phyloP scores from a whole-genome alignment of 192 early-diverging fungal genomes.

The Mortierella hygrophila region DNA sequence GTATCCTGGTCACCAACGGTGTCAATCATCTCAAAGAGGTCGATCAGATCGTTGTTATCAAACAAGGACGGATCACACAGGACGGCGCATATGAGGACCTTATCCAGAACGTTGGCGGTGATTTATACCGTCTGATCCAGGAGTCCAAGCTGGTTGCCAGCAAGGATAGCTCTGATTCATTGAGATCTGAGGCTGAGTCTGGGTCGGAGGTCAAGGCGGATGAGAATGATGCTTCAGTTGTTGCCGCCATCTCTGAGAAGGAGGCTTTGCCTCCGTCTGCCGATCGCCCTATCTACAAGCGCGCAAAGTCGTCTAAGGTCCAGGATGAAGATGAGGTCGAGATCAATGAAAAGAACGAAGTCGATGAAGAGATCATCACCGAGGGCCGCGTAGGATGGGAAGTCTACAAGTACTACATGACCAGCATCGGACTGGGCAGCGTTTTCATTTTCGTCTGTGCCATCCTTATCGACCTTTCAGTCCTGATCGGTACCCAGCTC shows the following conservation, averaged over 20 bases:
- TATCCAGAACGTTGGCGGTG: slow-evolving; percentile 65
- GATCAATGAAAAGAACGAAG: slow-evolving; percentile 28
- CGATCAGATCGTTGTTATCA: slow-evolving; percentile 79
- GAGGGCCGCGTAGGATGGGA: slow-evolving; percentile 32
- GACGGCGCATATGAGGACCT: slow-evolving; percentile 73
- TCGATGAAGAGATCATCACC: slow-evolving; percentile 25
- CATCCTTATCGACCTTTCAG: not conserved
- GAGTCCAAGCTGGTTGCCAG: slow-evolving; percentile 20
- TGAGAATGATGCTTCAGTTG: not conserved
- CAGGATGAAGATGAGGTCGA: slow-evolving; percentile 8
- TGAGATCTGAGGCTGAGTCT: not conserved
- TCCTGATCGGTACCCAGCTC: slow-evolving; percentile 8
- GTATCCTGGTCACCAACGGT: slow-evolving; percentile 84
- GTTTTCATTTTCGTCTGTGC: not conserved
- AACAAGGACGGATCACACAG: slow-evolving; percentile 71
- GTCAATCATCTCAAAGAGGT: slow-evolving; percentile 77
- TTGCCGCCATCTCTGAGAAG: not conserved
- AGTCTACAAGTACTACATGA: slow-evolving; percentile 46
- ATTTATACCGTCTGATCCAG: slow-evolving; percentile 72
- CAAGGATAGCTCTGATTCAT: not conserved
- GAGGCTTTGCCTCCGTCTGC: not conserved
- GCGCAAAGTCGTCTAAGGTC: slow-evolving; percentile 33
- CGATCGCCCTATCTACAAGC: slow-evolving; percentile 26
- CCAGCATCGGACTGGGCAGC: not conserved
- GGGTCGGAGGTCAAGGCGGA: not conserved